A percentile compares a stretch with the other conserved stretches of the same genome.
These are phyloP conservation scores for Aplosporella prunicola DNA, from an alignment of 2,329 filamentous ascomycete genomes.

Conservation along the genomic window DNA sequence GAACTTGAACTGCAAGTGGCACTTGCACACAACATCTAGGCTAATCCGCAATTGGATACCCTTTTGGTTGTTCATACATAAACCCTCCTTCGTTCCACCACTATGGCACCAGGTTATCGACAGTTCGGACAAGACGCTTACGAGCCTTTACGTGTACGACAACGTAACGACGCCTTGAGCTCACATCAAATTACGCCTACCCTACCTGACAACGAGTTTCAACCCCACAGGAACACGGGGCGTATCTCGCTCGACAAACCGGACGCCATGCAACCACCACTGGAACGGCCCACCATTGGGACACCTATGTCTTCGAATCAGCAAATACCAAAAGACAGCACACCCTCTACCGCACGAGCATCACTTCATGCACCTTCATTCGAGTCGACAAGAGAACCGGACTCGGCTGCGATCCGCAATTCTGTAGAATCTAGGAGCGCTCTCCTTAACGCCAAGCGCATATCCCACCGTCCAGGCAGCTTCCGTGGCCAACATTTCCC, in stretches of 20 bases:
- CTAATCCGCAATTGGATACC: background rate
- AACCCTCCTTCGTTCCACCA: background rate
- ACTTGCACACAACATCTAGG: background rate
- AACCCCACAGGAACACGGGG: background rate
- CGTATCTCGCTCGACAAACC: background rate
- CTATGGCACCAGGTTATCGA: background rate
- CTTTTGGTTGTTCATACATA: background rate
- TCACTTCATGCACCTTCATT: background rate
- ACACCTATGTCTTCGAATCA: background rate
- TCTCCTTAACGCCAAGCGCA: constrained; percentile 1
- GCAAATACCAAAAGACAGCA: background rate
- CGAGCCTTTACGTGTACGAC: background rate
- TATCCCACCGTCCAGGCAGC: background rate
- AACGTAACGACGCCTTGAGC: background rate
- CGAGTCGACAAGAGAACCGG: background rate
- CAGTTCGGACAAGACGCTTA: background rate
- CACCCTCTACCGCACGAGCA: background rate
- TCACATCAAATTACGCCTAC: background rate
- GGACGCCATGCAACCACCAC: background rate
- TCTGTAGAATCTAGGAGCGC: constrained; percentile 1
- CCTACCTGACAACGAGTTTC: background rate
- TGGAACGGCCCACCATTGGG: background rate
- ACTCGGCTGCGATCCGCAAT: background rate
- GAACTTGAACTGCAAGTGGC: background rate
- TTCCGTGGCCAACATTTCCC: background rate